Conservation (phyloP, 352 stramenopile genomes). For the Pythium aphanidermatum region DNA sequence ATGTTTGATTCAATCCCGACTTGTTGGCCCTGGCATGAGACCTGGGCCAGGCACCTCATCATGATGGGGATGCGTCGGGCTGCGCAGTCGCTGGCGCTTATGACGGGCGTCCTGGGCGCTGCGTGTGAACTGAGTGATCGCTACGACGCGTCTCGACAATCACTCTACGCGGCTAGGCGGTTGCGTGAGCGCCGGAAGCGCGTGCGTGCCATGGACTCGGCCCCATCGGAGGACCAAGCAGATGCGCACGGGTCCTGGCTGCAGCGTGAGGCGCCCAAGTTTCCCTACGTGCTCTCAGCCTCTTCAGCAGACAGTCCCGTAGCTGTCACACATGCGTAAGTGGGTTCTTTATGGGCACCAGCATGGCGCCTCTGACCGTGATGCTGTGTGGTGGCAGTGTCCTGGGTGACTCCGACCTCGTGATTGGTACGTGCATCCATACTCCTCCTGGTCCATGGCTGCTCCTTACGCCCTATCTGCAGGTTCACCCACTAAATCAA, state of each 20-base stretch:
- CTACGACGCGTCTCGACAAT: conserved; percentile 32
- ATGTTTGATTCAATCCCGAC: no score
- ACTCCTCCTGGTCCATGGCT: not conserved
- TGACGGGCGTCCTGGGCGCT: conserved; percentile 19
- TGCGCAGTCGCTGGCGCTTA: conserved; percentile 17
- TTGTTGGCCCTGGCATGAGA: no score
- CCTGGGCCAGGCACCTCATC: no score
- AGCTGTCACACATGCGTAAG: conserved; percentile 5
- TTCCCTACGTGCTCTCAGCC: conserved; percentile 59
- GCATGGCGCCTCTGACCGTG: no score
- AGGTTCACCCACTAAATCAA: conserved; percentile 33
- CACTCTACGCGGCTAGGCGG: conserved; percentile 30
- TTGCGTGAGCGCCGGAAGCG: conserved; percentile 18
- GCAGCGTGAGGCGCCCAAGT: conserved; percentile 39
- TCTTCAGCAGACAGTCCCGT: conserved; percentile 46
- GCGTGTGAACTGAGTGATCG: conserved; percentile 34
- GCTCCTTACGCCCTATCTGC: not conserved
- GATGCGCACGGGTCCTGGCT: conserved; percentile 25
- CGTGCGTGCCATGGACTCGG: not conserved
- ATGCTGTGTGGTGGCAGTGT: no score
- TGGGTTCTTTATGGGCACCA: not conserved
- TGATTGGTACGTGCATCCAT: conserved; percentile 1
- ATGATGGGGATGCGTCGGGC: not conserved
- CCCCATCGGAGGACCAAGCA: not conserved
- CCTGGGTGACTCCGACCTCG: conserved; percentile 3